phyloP scores from a whole-genome alignment of 768 basidiomycete species.

The Tubosaeta sp. region DNA sequence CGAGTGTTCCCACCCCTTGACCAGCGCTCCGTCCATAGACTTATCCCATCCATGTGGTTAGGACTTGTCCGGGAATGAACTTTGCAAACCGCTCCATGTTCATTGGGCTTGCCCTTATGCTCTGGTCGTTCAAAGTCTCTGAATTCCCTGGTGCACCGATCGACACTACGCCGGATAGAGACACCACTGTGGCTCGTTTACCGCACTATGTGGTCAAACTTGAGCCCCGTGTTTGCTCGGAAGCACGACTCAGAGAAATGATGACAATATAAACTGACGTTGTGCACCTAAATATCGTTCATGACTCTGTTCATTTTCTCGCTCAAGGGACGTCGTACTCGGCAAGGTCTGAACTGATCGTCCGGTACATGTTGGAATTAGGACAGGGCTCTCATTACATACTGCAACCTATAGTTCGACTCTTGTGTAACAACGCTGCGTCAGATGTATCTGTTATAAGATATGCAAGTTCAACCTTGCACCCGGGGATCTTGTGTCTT shows the following conservation, averaged over 20 bases:
- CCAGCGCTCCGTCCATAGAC: no score
- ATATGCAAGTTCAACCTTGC: no score
- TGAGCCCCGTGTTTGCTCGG: slow-evolving; percentile 37
- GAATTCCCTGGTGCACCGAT: slow-evolving; percentile 47
- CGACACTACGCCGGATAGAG: slow-evolving; percentile 50
- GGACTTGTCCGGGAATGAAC: slow-evolving; percentile 60
- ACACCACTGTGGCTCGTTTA: slow-evolving; percentile 55
- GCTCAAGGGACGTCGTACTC: no score
- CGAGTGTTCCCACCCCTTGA: not conserved
- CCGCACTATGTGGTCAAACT: slow-evolving; percentile 53
- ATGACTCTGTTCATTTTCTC: no score
- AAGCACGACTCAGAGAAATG: slow-evolving; percentile 12
- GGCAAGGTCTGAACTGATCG: no score
- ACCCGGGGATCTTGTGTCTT: no score
- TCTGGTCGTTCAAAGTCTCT: slow-evolving; percentile 58
- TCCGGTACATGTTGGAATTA: no score
- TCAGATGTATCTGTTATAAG: no score
- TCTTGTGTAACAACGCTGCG: no score
- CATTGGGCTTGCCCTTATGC: slow-evolving; percentile 52
- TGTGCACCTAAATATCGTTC: no score
- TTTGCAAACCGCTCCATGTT: slow-evolving; percentile 51
- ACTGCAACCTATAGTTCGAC: no score
- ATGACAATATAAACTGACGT: slow-evolving; percentile 1
- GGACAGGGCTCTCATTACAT: no score
- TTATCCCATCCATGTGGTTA: slow-evolving; percentile 3